Conservation (phyloP, 2,329 filamentous ascomycete genomes). For the Cladophialophora psammophila region DNA sequence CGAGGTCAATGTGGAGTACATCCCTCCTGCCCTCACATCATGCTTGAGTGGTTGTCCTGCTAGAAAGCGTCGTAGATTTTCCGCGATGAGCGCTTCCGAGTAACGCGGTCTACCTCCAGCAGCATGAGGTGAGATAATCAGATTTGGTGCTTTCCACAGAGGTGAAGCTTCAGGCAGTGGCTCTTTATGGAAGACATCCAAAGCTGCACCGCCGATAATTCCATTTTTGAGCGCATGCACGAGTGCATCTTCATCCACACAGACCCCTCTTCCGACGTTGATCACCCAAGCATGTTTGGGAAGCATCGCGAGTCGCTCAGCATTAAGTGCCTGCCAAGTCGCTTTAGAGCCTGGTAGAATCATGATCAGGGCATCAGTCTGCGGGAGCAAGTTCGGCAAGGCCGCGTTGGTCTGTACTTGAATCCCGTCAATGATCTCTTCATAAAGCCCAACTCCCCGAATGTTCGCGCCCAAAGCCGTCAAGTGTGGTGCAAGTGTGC, state of each 20-base stretch:
- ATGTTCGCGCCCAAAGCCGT: slow-evolving; percentile 64
- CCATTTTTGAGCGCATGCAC: slow-evolving; percentile 50
- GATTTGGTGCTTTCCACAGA: slow-evolving; percentile 47
- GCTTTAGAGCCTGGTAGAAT: slow-evolving; percentile 66
- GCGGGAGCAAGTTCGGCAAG: slow-evolving; percentile 60
- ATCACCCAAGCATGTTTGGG: slow-evolving; percentile 56
- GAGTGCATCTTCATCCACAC: slow-evolving; percentile 34
- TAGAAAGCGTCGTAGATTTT: slow-evolving; percentile 66
- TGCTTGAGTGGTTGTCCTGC: slow-evolving; percentile 68
- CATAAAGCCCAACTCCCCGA: slow-evolving; percentile 63
- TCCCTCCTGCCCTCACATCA: slow-evolving; percentile 27
- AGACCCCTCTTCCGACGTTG: slow-evolving; percentile 33
- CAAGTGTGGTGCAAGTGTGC: slow-evolving; percentile 64
- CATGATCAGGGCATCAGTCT: slow-evolving; percentile 72
- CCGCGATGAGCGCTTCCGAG: slow-evolving; percentile 65
- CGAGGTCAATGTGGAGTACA: slow-evolving; percentile 8
- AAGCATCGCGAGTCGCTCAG: slow-evolving; percentile 63
- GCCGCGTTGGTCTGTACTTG: slow-evolving; percentile 64
- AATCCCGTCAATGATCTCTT: slow-evolving; percentile 65
- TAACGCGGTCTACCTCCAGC: slow-evolving; percentile 62
- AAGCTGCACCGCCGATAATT: slow-evolving; percentile 67
- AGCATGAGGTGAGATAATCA: slow-evolving; percentile 34
- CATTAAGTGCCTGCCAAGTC: slow-evolving; percentile 50
- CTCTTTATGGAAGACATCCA: slow-evolving; percentile 76
- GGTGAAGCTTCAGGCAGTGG: slow-evolving; percentile 68